A percentile compares a stretch with the other conserved stretches of the same genome.
Conservation (phyloP, 192 early-diverging fungal genomes). For the Anaeromyces robustus region DNA sequence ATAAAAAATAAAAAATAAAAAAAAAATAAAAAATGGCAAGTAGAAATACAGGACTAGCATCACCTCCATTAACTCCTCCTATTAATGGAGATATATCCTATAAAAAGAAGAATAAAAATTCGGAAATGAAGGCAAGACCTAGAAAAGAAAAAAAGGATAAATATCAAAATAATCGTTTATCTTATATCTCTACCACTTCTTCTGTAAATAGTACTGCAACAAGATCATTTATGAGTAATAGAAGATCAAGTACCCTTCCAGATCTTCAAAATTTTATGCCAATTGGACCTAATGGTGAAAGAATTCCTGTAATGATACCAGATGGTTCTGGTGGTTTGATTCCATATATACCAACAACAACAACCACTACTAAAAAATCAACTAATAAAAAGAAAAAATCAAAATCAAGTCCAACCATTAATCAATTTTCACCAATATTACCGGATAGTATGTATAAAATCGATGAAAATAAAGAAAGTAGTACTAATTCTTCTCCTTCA, state of each 20-base stretch:
- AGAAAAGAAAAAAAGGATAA: neutral
- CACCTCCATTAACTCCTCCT: neutral
- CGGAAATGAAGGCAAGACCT: neutral
- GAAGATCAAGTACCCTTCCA: neutral
- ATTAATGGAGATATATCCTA: neutral
- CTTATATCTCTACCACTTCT: neutral
- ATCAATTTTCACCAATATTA: neutral
- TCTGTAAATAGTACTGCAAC: neutral
- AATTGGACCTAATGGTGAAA: neutral
- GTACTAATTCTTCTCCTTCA: neutral
- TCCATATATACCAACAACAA: neutral
- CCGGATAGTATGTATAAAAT: neutral
- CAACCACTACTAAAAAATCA: neutral
- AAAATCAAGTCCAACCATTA: neutral
- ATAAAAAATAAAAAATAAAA: no score
- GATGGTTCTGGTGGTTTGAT: neutral
- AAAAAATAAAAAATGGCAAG: neutral
- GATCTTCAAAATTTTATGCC: neutral
- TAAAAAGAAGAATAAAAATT: neutral
- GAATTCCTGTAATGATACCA: neutral
- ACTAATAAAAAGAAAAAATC: neutral
- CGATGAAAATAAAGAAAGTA: neutral
- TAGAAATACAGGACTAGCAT: neutral
- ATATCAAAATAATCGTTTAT: neutral
- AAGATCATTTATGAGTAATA: neutral